Conservation (phyloP, 257 asterid species). For the Eucommia ulmoides region DNA sequence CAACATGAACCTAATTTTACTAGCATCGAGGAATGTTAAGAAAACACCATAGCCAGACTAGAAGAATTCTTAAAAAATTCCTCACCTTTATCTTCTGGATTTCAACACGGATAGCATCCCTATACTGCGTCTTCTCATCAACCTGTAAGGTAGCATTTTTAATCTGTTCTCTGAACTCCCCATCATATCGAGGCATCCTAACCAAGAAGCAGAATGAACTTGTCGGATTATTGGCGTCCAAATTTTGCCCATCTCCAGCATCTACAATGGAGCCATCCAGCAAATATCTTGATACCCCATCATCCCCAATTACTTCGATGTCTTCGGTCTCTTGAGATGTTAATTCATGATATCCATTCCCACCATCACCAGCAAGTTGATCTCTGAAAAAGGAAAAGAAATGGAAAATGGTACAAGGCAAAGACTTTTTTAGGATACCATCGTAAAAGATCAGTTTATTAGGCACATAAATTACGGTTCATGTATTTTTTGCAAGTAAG, state of each 20-base stretch:
- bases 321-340: slow-evolving; percentile 7
- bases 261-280: slow-evolving; percentile 29
- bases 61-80: not conserved
- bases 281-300: slow-evolving; percentile 18
- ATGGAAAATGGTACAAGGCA: no score
- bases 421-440: no score
- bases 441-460: no score
- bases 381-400: no score
- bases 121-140: slow-evolving; percentile 64
- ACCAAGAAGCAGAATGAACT: slow-evolving; percentile 55
- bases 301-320: slow-evolving; percentile 21
- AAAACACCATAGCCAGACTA: not conserved
- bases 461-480: no score
- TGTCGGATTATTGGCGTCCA: slow-evolving; percentile 11
- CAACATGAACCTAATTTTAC: not conserved
- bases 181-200: slow-evolving; percentile 59
- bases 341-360: no score
- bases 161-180: slow-evolving; percentile 44
- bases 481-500: no score
- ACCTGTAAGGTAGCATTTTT: slow-evolving; percentile 48
- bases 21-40: not conserved
- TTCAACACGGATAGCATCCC: slow-evolving; percentile 58
- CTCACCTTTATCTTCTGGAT: slow-evolving; percentile 65
- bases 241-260: slow-evolving; percentile 20
- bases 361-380: no score